Percentiles rank a stretch among this genome's conserved stretches.
Conservation (phyloP, 2,329 filamentous ascomycete genomes). For the Talaromyces amestolkiae region DNA sequence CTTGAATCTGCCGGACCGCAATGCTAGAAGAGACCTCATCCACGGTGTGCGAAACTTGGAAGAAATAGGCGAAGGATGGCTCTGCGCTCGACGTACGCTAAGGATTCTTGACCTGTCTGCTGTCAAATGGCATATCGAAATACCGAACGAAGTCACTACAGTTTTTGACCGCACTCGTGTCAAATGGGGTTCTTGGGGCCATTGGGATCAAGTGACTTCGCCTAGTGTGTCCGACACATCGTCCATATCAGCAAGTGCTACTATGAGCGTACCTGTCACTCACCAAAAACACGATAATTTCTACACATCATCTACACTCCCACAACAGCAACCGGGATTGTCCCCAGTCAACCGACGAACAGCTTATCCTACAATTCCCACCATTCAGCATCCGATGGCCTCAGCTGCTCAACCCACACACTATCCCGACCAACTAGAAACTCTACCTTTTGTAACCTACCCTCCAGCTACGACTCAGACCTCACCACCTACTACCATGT, state of each 20-base stretch:
- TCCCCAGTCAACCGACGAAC: neutral
- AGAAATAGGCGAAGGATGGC: conserved; percentile 94
- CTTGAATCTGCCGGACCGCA: conserved; percentile 89
- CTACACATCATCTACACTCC: conserved; percentile 13
- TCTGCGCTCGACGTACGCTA: conserved; percentile 80
- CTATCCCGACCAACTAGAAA: conserved; percentile 5
- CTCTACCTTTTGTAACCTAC: neutral
- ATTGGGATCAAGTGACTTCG: conserved; percentile 42
- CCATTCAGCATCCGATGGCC: conserved; percentile 3
- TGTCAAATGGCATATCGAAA: conserved; percentile 82
- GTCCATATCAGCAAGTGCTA: conserved; percentile 21
- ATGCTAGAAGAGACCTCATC: conserved; percentile 80
- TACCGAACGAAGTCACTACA: conserved; percentile 76
- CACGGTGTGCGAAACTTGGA: conserved; percentile 90
- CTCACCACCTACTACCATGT: neutral
- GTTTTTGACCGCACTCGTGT: conserved; percentile 75
- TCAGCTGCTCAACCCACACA: neutral
- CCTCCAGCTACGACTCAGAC: neutral
- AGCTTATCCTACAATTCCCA: conserved; percentile 4
- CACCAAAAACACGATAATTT: neutral
- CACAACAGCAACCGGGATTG: conserved; percentile 22
- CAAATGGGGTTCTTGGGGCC: conserved; percentile 70
- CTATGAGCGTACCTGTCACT: conserved; percentile 13
- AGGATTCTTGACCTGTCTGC: conserved; percentile 80
- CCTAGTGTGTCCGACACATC: conserved; percentile 18